These are phyloP conservation scores for Mycosphaerelloides madeirae DNA, from an alignment of 2,329 filamentous ascomycete genomes.

Conservation along the genomic window DNA sequence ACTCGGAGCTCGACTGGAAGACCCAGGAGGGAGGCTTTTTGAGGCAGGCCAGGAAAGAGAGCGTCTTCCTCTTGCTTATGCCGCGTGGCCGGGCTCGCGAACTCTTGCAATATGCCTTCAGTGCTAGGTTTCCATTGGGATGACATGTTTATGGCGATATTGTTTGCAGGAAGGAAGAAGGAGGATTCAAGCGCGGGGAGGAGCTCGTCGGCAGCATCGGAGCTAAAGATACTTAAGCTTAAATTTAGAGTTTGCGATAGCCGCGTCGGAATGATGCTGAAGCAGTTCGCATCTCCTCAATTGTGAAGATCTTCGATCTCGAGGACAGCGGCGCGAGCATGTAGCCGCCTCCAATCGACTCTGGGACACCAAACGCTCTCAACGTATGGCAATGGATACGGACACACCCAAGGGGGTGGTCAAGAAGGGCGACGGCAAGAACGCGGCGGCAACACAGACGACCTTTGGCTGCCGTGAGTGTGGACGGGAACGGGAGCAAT, in stretches of 20 bases:
- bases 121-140: too few relatives aligned
- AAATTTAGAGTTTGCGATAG: too few relatives aligned
- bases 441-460: constrained; percentile 26
- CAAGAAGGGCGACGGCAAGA: constrained; percentile 35
- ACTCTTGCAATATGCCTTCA: background rate
- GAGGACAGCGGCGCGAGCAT: background rate
- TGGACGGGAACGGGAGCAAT: too few relatives aligned
- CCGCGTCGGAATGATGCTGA: background rate
- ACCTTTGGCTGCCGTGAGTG: constrained; percentile 19
- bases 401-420: constrained; percentile 40
- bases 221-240: too few relatives aligned
- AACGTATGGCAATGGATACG: constrained; percentile 34
- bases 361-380: too few relatives aligned
- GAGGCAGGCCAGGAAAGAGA: too few relatives aligned
- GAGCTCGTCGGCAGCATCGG: too few relatives aligned
- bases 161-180: too few relatives aligned
- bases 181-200: too few relatives aligned
- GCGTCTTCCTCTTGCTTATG: too few relatives aligned
- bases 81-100: background rate
- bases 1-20: constrained; percentile 15
- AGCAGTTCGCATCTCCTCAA: background rate
- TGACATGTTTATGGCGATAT: too few relatives aligned
- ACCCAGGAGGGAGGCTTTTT: constrained; percentile 6
- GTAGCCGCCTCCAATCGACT: background rate
- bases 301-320: background rate